Evolutionary conservation across 208 protist genomes (phyloP).

Genomic region (Leishmania martiniquensis): DNA sequence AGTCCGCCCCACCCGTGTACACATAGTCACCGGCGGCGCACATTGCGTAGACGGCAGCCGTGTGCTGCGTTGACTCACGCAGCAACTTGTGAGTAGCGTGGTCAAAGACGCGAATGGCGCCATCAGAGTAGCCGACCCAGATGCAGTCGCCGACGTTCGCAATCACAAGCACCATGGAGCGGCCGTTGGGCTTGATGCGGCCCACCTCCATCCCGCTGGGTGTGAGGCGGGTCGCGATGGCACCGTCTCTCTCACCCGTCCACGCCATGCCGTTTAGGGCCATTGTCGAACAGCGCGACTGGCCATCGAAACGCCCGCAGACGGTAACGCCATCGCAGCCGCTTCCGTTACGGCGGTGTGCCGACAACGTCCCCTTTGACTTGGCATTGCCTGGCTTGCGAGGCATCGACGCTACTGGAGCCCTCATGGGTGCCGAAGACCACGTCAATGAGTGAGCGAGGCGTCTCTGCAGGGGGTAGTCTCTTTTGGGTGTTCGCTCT

Average conservation of each 20-base stretch:
- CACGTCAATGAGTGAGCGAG: neutral
- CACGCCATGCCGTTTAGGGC: slow-evolving; percentile 54
- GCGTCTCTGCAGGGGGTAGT: neutral
- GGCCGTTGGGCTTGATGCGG: slow-evolving; percentile 29
- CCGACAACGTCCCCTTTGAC: neutral
- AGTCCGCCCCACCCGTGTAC: slow-evolving; percentile 67
- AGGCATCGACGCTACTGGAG: neutral
- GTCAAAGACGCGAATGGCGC: slow-evolving; percentile 58
- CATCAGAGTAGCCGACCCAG: slow-evolving; percentile 71
- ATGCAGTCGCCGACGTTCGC: slow-evolving; percentile 38
- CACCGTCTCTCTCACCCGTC: slow-evolving; percentile 67
- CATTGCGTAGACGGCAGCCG: slow-evolving; percentile 54
- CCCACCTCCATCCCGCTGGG: slow-evolving; percentile 44
- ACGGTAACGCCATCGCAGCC: slow-evolving; percentile 16
- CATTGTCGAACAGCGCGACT: slow-evolving; percentile 58
- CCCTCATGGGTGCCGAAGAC: neutral
- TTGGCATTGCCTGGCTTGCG: neutral
- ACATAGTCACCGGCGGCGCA: slow-evolving; percentile 48
- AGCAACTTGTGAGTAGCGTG: slow-evolving; percentile 25
- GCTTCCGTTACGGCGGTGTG: neutral
- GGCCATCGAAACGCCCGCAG: slow-evolving; percentile 45
- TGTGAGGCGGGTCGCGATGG: slow-evolving; percentile 46
- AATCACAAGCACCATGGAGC: slow-evolving; percentile 30
- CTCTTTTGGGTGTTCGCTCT: neutral
- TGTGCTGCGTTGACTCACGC: slow-evolving; percentile 61